phyloP scores from a whole-genome alignment of 495 filamentous ascomycete species.

The Podospora bellae-mahoneyi region DNA sequence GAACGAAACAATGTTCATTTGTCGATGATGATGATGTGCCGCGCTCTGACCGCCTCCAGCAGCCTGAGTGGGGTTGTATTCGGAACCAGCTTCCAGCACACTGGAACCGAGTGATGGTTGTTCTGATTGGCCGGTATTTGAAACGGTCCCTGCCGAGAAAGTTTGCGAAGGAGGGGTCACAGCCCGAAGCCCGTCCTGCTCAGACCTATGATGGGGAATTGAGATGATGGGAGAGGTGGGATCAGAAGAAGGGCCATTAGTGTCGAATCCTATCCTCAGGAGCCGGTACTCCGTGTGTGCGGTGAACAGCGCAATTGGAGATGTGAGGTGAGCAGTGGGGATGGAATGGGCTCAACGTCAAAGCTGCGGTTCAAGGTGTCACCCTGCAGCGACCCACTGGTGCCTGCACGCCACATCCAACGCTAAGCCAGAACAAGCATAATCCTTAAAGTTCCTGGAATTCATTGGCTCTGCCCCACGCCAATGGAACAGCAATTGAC shows the following conservation, averaged over 20 bases:
- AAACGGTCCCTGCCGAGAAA: conserved; percentile 9
- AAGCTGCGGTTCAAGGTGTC: background rate
- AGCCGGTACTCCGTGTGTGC: too few species aligned
- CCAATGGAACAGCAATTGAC: background rate
- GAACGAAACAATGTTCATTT: background rate
- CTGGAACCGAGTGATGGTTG: conserved; percentile 26
- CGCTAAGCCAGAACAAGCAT: background rate
- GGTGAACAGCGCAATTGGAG: background rate
- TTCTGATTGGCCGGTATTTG: conserved; percentile 23
- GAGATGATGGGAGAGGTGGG: background rate
- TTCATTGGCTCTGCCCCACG: conserved; percentile 3
- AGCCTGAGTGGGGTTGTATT: conserved; percentile 13
- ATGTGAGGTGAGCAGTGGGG: background rate
- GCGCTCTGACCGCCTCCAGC: background rate
- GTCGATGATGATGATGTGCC: conserved; percentile 2
- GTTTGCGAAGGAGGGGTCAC: background rate
- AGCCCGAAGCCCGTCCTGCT: background rate
- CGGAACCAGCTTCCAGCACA: conserved; percentile 23
- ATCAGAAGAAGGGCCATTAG: background rate
- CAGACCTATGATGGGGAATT: background rate
- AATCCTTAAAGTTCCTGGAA: background rate
- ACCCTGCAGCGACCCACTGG: conserved; percentile 8
- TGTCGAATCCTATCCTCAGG: too few species aligned
- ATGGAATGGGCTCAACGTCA: background rate
- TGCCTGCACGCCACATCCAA: background rate